Percentiles rank a stretch among this genome's conserved stretches.
Conservation (phyloP, 2,329 filamentous ascomycete genomes). For the Ophiostoma novo-ulmi region DNA sequence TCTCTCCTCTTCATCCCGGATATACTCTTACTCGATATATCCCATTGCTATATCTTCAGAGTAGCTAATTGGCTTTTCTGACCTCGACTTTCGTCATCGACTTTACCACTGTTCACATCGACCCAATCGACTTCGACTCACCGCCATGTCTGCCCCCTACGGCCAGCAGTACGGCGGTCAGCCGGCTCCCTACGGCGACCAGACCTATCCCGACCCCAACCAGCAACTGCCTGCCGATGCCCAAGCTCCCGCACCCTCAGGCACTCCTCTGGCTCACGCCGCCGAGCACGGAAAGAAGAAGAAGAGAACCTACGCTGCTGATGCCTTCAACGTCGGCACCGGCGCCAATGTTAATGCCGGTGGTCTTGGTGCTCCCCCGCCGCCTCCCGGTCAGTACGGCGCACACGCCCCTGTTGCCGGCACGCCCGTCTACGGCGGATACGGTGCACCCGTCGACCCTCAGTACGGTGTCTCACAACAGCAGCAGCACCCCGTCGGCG, state of each 20-base stretch:
- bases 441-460: slow-evolving; percentile 46
- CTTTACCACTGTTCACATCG: background rate
- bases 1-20: background rate
- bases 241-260: slow-evolving; percentile 37
- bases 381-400: slow-evolving; percentile 43
- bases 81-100: background rate
- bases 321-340: slow-evolving; percentile 86
- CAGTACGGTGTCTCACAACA: slow-evolving; percentile 41
- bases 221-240: slow-evolving; percentile 40
- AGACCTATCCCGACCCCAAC: slow-evolving; percentile 35
- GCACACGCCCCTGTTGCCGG: slow-evolving; percentile 38
- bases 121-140: slow-evolving; percentile 25
- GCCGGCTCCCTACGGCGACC: slow-evolving; percentile 41
- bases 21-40: background rate
- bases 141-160: slow-evolving; percentile 54
- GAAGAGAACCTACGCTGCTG: slow-evolving; percentile 90
- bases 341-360: slow-evolving; percentile 70
- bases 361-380: slow-evolving; percentile 42
- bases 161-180: slow-evolving; percentile 33
- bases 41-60: background rate
- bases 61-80: background rate
- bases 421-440: slow-evolving; percentile 53
- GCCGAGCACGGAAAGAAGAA: slow-evolving; percentile 64
- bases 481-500: slow-evolving; percentile 34
- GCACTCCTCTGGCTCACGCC: slow-evolving; percentile 31